Evolutionary conservation across 768 basidiomycete species (phyloP).

Genomic region (Coprinopsis cinerea): DNA sequence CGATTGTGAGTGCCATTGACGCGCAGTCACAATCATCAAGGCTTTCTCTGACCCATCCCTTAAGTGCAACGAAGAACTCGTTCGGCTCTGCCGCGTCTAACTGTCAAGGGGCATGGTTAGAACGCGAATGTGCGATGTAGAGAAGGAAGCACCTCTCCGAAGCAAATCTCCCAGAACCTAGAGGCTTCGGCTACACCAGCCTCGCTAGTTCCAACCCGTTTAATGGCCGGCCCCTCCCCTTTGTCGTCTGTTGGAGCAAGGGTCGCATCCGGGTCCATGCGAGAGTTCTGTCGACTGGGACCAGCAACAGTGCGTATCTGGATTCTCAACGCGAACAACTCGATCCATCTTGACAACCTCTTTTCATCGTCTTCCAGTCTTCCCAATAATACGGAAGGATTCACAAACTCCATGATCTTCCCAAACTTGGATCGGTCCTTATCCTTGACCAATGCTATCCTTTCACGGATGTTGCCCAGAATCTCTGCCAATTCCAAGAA

Average conservation of each 20-base stretch:
- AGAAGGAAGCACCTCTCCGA: constrained; percentile 19
- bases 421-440: constrained; percentile 7
- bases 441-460: constrained; percentile 14
- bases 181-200: constrained; percentile 4
- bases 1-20: constrained; percentile 13
- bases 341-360: constrained; percentile 18
- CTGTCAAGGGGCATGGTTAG: neutral
- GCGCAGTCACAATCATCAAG: constrained; percentile 12
- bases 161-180: constrained; percentile 19
- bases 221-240: too few species aligned
- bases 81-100: neutral
- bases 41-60: constrained; percentile 10
- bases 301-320: neutral
- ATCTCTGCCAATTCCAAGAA: constrained; percentile 14
- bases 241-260: too few species aligned
- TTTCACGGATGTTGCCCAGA: constrained; percentile 17
- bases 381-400: constrained; percentile 15
- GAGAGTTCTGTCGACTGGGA: too few species aligned
- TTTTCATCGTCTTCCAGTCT: constrained; percentile 20
- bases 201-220: constrained; percentile 11
- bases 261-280: too few species aligned
- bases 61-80: constrained; percentile 10
- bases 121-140: neutral
- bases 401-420: constrained; percentile 16
- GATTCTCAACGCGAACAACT: constrained; percentile 13